Base-by-base conservation (phyloP, 73 alveolate species). In the Loxodes magnus region DNA sequence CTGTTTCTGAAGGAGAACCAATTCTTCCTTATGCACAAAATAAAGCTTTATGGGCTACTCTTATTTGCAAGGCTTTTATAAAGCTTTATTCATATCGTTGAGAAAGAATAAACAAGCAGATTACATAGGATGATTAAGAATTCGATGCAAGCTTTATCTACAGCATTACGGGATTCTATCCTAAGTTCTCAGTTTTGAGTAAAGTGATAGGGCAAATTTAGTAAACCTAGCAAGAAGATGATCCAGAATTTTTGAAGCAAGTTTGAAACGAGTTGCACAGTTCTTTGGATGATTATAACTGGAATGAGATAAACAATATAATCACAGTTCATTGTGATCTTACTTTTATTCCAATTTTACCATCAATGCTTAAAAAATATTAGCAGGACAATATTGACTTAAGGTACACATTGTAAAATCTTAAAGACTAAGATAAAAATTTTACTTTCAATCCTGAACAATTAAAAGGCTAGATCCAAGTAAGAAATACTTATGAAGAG, bases 161-260 rank as follows among this genome's bases (percentile, higher is more conserved):
- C 59, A 67, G 97, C 23, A 73, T 94, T 33, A 94, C 95, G 27
- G 99, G 99, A n/a, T 68, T 87, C n/a, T n/a, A n/a, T n/a, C n/a
- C n/a, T n/a, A n/a, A n/a, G n/a, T n/a, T n/a, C n/a, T n/a, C n/a
- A n/a, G n/a, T n/a, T n/a, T n/a, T n/a, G n/a, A n/a, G n/a, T n/a
- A n/a, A n/a, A n/a, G n/a, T n/a, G n/a, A n/a, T n/a, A n/a, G n/a
- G n/a, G n/a, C n/a, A n/a, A n/a, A n/a, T n/a, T n/a, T n/a, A n/a
- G n/a, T n/a, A n/a, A n/a, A n/a, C n/a, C n/a, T n/a, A n/a, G n/a
- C n/a, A n/a, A n/a, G n/a, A n/a, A n/a, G n/a, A n/a, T n/a, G n/a
- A n/a, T n/a, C n/a, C n/a, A n/a, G n/a, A n/a, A n/a, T n/a, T n/a
- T n/a, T n/a, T n/a, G n/a, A n/a, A n/a, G n/a, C n/a, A n/a, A n/a